A percentile compares a stretch with the other conserved stretches of the same genome.
These are phyloP conservation scores for Mycena sp. DNA, from an alignment of 1,284 basidiomycete genomes.

Conservation along the genomic window DNA sequence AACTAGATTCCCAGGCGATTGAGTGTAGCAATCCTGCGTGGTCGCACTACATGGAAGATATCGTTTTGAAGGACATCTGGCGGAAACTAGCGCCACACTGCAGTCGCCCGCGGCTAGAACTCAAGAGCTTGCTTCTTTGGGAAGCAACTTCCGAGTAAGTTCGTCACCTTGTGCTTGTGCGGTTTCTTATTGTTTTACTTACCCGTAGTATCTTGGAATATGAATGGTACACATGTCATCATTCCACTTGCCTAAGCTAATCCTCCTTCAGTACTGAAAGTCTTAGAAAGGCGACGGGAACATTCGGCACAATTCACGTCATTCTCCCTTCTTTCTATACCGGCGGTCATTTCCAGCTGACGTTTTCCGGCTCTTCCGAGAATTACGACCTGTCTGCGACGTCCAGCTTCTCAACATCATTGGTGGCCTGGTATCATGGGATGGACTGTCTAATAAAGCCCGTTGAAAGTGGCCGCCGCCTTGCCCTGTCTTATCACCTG, in stretches of 20 bases:
- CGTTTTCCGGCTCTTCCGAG: constrained; percentile 23
- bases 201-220: constrained; percentile 20
- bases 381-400: constrained; percentile 28
- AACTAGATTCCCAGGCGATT: constrained; percentile 17
- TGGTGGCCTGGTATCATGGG: constrained; percentile 28
- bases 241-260: neutral
- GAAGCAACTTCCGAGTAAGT: constrained; percentile 26
- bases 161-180: neutral
- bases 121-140: constrained; percentile 27
- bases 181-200: neutral
- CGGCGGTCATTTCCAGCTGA: constrained; percentile 27
- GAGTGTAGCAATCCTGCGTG: constrained; percentile 30
- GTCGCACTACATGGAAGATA: constrained; percentile 23
- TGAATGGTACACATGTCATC: constrained; percentile 16
- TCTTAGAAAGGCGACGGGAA: constrained; percentile 4
- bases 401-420: constrained; percentile 30
- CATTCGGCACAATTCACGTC: constrained; percentile 28
- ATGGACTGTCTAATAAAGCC: constrained; percentile 29
- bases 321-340: constrained; percentile 29
- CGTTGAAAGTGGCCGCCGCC: constrained; percentile 27
- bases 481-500: constrained; percentile 25
- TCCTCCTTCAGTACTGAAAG: constrained; percentile 3
- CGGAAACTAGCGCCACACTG: constrained; percentile 25
- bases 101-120: constrained; percentile 16
- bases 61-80: constrained; percentile 28